A percentile compares a stretch with the other conserved stretches of the same genome.
Evolutionary conservation across 352 stramenopile genomes (phyloP).

Genomic region (Globisporangium polare): DNA sequence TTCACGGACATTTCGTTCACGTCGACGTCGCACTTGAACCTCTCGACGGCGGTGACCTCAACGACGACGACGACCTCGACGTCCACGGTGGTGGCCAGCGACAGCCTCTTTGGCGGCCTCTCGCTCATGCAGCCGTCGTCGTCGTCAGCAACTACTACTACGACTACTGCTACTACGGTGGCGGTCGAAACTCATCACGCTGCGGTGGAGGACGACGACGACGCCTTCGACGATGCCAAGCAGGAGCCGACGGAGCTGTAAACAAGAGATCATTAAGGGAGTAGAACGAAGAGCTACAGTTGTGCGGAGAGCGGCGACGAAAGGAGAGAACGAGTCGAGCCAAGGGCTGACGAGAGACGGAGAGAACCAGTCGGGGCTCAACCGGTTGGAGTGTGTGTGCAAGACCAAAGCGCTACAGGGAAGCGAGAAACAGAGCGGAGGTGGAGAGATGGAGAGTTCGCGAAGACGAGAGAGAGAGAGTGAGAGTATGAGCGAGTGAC

Average conservation of each 20-base stretch:
- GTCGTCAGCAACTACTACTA: not conserved
- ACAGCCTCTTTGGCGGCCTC: slow-evolving; percentile 18
- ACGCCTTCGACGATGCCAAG: slow-evolving; percentile 12
- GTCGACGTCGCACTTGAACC: slow-evolving; percentile 4
- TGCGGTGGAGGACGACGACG: not conserved
- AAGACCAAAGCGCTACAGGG: not conserved
- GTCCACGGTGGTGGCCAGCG: not conserved
- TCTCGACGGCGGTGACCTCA: not conserved
- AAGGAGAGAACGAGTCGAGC: not conserved
- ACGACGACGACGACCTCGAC: not conserved
- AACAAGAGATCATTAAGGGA: too few relatives aligned
- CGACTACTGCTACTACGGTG: too few relatives aligned
- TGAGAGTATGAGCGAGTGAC: not conserved
- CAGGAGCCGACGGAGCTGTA: slow-evolving; percentile 12
- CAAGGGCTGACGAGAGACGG: not conserved
- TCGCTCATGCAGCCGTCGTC: slow-evolving; percentile 11
- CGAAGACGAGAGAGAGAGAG: not conserved
- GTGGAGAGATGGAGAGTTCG: not conserved
- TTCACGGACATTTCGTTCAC: slow-evolving; percentile 21
- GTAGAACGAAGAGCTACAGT: not conserved
- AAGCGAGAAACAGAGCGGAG: not conserved
- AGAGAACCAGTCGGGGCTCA: not conserved
- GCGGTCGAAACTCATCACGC: not conserved
- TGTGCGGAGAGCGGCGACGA: not conserved
- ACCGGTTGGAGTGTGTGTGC: not conserved